Percentiles rank a stretch among this genome's conserved stretches.
Evolutionary conservation across 2,329 filamentous ascomycete genomes (phyloP).

Genomic region (Exophiala dermatitidis): DNA sequence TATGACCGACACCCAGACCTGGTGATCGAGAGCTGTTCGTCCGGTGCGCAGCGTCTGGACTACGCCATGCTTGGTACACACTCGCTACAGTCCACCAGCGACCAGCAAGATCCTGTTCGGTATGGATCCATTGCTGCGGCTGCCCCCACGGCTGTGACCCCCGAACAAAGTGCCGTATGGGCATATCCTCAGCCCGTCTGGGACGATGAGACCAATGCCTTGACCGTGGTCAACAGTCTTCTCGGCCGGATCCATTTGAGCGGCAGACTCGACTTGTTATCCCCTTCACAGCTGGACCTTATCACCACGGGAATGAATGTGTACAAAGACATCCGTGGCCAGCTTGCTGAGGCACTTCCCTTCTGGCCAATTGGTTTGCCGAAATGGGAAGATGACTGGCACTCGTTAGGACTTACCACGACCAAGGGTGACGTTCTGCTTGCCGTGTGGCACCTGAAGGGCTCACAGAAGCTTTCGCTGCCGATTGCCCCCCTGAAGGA

Average conservation of each 20-base stretch:
- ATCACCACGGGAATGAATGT: conserved; percentile 31
- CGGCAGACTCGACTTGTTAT: conserved; percentile 29
- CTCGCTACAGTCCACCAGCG: conserved; percentile 33
- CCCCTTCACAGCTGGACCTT: conserved; percentile 25
- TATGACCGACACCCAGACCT: conserved; percentile 29
- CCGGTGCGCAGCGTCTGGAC: conserved; percentile 34
- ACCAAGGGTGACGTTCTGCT: conserved; percentile 12
- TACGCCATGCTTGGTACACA: conserved; percentile 33
- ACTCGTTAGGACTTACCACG: conserved; percentile 27
- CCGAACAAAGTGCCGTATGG: conserved; percentile 35
- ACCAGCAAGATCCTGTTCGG: conserved; percentile 32
- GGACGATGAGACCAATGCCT: conserved; percentile 32
- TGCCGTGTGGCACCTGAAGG: conserved; percentile 25
- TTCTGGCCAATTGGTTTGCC: conserved; percentile 34
- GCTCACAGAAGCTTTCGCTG: neutral
- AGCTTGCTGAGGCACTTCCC: conserved; percentile 24
- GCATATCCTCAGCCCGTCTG: conserved; percentile 34
- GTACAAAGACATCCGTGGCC: conserved; percentile 28
- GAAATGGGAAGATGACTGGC: conserved; percentile 32
- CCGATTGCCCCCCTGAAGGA: neutral
- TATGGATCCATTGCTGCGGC: conserved; percentile 32
- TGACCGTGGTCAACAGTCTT: conserved; percentile 33
- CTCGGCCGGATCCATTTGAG: conserved; percentile 32
- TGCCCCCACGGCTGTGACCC: conserved; percentile 32
- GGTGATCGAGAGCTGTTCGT: conserved; percentile 36